Evolutionary conservation across 2,329 filamentous ascomycete species (phyloP).

Genomic region (Fusarium denticulatum): DNA sequence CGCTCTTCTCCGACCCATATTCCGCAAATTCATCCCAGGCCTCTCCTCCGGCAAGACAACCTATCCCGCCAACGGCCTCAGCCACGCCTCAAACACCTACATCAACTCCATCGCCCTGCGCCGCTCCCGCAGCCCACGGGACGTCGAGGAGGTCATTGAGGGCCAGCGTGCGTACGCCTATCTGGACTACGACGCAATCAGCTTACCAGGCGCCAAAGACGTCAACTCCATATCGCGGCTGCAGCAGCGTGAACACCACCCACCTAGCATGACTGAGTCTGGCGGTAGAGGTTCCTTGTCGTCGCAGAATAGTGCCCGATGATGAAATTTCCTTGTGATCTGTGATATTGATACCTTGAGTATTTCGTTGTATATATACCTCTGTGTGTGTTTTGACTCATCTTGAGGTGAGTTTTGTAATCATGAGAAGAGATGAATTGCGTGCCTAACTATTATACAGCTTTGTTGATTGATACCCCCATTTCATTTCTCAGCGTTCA

Average conservation of each 20-base stretch:
- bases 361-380: not conserved
- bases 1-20: slow-evolving; percentile 27
- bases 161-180: slow-evolving; percentile 15
- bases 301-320: slow-evolving; percentile 21
- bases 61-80: slow-evolving; percentile 20
- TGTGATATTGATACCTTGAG: slow-evolving; percentile 13
- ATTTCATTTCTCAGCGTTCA: not conserved
- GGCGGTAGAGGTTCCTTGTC: slow-evolving; percentile 15
- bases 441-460: slow-evolving; percentile 10
- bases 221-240: slow-evolving; percentile 11
- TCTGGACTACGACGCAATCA: slow-evolving; percentile 27
- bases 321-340: slow-evolving; percentile 11
- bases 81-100: slow-evolving; percentile 10
- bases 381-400: not conserved
- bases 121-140: not conserved
- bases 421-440: not conserved
- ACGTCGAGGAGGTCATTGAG: slow-evolving; percentile 11
- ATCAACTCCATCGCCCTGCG: slow-evolving; percentile 2
- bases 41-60: slow-evolving; percentile 15
- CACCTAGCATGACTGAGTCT: slow-evolving; percentile 18
- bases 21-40: slow-evolving; percentile 31
- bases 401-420: slow-evolving; percentile 15
- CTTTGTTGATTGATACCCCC: not conserved
- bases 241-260: slow-evolving; percentile 8
- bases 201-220: slow-evolving; percentile 34